Evolutionary conservation across 768 basidiomycete species (phyloP), one percentile per base, ranked within the genome.

Genomic region (Suillus paluster): DNA sequence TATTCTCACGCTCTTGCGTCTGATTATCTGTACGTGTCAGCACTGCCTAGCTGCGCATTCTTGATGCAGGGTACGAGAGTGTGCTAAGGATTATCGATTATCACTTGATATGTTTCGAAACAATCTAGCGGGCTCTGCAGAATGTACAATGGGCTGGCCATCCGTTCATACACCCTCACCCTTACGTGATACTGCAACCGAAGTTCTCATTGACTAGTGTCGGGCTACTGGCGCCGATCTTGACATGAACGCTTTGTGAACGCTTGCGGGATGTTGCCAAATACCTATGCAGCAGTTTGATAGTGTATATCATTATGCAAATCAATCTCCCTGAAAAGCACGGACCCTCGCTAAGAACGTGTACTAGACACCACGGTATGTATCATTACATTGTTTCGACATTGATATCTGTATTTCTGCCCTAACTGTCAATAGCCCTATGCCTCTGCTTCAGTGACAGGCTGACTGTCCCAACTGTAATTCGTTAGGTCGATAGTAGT

Each of bases 1-100:
- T 56, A 10, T 48, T 75, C 59, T 34, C 70, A 68, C 64, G 58
- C 59, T 30, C 5, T 10, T 2, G 11, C 10, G 4, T n/a, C 27
- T 15, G 3, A 27, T 30, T 17, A 27, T 27, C 17, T 30, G 19
- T 19, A n/a, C 49, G 27, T 30, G 30, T 27, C 49, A 33, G 49
- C 49, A 50, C 30, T 33, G 49, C 30, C 30, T 30, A 30, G 10
- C 49, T 30, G 49, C 33, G 49, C 30, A 19, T 30, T 33, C 30
- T n/a, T n/a, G 49, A 50, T 50, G 5, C n/a, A 5, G 49, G 27
- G 30, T 50, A 6, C 17, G 10, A 19, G 48, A 49, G 30, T 30
- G 30, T 30, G n/a, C n/a, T n/a, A n/a, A n/a, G n/a, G n/a, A n/a
- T n/a, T n/a, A n/a, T n/a, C n/a, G n/a, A n/a, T n/a, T 30, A 30